phyloP scores from a whole-genome alignment of 2,329 filamentous ascomycete species.

The Cladosporium sp. region DNA sequence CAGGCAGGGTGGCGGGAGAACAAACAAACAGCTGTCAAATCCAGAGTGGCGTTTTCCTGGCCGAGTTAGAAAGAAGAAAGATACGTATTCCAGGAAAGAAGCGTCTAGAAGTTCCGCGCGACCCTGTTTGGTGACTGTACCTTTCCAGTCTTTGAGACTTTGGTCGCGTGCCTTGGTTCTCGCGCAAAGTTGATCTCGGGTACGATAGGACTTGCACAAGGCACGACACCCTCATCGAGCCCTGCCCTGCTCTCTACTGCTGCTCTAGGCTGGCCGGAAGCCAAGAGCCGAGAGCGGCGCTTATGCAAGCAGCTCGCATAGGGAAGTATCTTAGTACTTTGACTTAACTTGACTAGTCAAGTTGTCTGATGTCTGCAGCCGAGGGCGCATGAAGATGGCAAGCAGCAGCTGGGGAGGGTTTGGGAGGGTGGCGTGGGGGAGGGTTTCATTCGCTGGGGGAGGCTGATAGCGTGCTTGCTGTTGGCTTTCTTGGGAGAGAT shows the following conservation, averaged over 20 bases:
- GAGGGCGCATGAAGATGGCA: slow-evolving; percentile 4
- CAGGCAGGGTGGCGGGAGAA: no score
- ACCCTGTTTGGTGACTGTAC: no score
- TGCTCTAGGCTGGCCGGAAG: background rate
- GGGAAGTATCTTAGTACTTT: no score
- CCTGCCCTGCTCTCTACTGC: no score
- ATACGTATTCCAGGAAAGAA: slow-evolving; percentile 3
- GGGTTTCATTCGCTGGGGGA: slow-evolving; percentile 7
- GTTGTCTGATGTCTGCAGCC: slow-evolving; percentile 11
- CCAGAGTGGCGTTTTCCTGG: no score
- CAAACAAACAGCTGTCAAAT: no score
- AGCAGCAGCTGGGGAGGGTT: no score
- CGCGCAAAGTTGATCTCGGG: background rate
- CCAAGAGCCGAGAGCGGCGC: slow-evolving; percentile 7
- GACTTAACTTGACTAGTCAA: no score
- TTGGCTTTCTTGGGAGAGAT: background rate
- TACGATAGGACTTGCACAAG: slow-evolving; percentile 4
- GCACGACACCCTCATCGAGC: background rate
- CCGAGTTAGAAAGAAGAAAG: background rate
- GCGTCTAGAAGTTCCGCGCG: slow-evolving; percentile 10
- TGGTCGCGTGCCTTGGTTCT: slow-evolving; percentile 3
- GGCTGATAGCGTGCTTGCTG: slow-evolving; percentile 2
- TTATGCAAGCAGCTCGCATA: slow-evolving; percentile 10
- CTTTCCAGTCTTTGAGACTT: background rate
- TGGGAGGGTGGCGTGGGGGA: slow-evolving; percentile 12